Conservation (phyloP, 768 basidiomycete species). For the Tylopilus plumbeoviolaceoides region DNA sequence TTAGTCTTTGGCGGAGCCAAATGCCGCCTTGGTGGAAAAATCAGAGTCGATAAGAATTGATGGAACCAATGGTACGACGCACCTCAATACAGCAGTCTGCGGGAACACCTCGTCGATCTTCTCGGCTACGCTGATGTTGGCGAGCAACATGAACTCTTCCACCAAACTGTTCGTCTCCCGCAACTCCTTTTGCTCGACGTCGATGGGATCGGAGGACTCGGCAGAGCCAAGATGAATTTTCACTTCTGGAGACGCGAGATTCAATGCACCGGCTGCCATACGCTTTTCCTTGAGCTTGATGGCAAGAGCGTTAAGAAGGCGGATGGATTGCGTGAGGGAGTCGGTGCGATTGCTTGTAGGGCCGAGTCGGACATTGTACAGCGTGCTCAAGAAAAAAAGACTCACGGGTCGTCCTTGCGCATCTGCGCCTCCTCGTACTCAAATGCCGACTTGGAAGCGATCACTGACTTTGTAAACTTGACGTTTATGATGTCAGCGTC, state of each 20-base stretch:
- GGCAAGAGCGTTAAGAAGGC: slow-evolving; percentile 84
- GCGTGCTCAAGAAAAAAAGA: not conserved
- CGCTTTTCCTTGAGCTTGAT: slow-evolving; percentile 78
- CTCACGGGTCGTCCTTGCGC: slow-evolving; percentile 88
- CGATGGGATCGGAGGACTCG: slow-evolving; percentile 93
- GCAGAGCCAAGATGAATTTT: slow-evolving; percentile 93
- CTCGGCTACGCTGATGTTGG: slow-evolving; percentile 89
- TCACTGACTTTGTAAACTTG: slow-evolving; percentile 93
- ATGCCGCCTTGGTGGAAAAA: slow-evolving; percentile 60
- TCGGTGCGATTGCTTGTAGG: slow-evolving; percentile 64
- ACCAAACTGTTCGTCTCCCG: slow-evolving; percentile 94
- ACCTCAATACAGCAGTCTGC: slow-evolving; percentile 91
- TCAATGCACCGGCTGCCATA: slow-evolving; percentile 96
- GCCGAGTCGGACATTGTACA: not conserved
- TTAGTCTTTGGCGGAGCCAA: slow-evolving; percentile 87
- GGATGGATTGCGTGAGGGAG: slow-evolving; percentile 77
- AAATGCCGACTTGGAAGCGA: slow-evolving; percentile 93
- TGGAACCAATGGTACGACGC: not conserved
- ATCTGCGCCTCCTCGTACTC: slow-evolving; percentile 96
- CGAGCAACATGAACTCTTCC: slow-evolving; percentile 98
- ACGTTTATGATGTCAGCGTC: slow-evolving; percentile 88
- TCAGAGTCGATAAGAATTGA: not conserved
- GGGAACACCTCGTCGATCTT: slow-evolving; percentile 95
- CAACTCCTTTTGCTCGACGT: slow-evolving; percentile 93
- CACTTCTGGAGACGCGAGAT: slow-evolving; percentile 97